Percentiles rank a stretch among this genome's conserved stretches.
phyloP scores from a whole-genome alignment of 805 yeast genomes.

The Kodamaea kakaduensis region DNA sequence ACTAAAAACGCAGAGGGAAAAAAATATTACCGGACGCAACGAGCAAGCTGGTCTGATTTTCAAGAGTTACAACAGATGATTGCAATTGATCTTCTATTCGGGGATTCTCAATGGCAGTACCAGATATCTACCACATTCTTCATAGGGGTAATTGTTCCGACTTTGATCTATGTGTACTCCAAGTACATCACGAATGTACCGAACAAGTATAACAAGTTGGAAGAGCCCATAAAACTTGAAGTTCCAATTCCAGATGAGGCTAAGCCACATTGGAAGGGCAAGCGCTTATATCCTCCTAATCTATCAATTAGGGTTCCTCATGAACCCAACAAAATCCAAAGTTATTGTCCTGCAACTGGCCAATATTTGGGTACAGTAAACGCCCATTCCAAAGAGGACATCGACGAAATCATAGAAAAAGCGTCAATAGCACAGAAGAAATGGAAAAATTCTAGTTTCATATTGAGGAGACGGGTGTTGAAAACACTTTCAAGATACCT shows the following conservation, averaged over 20 bases:
- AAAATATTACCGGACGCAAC: neutral
- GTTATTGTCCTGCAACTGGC: constrained; percentile 96
- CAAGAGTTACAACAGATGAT: constrained; percentile 27
- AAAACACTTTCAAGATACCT: constrained; percentile 69
- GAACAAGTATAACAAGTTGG: constrained; percentile 40
- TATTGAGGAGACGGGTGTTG: constrained; percentile 66
- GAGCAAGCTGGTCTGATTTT: neutral
- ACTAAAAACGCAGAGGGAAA: neutral
- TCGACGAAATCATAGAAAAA: constrained; percentile 57
- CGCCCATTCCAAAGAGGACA: constrained; percentile 62
- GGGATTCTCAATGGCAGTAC: constrained; percentile 42
- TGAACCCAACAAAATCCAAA: constrained; percentile 68
- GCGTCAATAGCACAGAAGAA: constrained; percentile 53
- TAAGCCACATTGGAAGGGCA: constrained; percentile 89
- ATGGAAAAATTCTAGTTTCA: constrained; percentile 53
- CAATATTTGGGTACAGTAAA: constrained; percentile 73
- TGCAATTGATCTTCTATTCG: constrained; percentile 38
- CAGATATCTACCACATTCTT: constrained; percentile 44
- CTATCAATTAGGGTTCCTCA: constrained; percentile 53
- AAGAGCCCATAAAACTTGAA: constrained; percentile 45
- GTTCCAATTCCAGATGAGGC: constrained; percentile 71
- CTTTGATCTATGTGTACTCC: constrained; percentile 31
- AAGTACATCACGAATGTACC: constrained; percentile 36
- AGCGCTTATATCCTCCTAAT: constrained; percentile 56
- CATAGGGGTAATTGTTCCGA: constrained; percentile 35